Conservation (phyloP, 2,329 filamentous ascomycete species). For the Talaromyces marneffei region DNA sequence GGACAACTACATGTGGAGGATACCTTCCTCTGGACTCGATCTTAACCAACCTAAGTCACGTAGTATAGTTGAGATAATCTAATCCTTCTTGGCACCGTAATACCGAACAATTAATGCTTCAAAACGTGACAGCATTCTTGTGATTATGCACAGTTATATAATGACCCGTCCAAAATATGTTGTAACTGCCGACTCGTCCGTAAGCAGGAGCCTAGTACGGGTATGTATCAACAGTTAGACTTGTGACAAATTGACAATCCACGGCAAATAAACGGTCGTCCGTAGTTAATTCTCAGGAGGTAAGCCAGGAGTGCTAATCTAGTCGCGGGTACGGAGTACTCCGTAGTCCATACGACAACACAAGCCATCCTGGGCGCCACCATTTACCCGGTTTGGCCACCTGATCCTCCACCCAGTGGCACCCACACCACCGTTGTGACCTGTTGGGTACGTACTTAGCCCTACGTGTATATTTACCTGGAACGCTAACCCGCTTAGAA, state of each 20-base stretch:
- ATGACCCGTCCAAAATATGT: not conserved
- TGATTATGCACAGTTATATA: not conserved
- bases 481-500: not conserved
- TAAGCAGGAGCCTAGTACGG: not conserved
- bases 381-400: not conserved
- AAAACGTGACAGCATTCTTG: not conserved
- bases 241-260: not conserved
- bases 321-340: not conserved
- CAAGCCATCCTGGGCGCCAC: not conserved
- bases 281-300: not conserved
- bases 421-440: constrained; percentile 1
- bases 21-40: not conserved
- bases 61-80: too few relatives aligned
- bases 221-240: not conserved
- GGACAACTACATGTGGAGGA: not conserved
- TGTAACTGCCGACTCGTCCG: not conserved
- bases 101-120: not conserved
- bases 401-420: not conserved
- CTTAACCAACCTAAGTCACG: not conserved
- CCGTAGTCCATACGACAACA: not conserved
- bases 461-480: constrained; percentile 1
- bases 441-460: constrained; percentile 4
- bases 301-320: not conserved
- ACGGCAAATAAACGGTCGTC: not conserved
- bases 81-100: too few relatives aligned